Evolutionary conservation across 2,329 filamentous ascomycete genomes (phyloP), one percentile per base, ranked within the genome.

Genomic region (Fusarium udum): DNA sequence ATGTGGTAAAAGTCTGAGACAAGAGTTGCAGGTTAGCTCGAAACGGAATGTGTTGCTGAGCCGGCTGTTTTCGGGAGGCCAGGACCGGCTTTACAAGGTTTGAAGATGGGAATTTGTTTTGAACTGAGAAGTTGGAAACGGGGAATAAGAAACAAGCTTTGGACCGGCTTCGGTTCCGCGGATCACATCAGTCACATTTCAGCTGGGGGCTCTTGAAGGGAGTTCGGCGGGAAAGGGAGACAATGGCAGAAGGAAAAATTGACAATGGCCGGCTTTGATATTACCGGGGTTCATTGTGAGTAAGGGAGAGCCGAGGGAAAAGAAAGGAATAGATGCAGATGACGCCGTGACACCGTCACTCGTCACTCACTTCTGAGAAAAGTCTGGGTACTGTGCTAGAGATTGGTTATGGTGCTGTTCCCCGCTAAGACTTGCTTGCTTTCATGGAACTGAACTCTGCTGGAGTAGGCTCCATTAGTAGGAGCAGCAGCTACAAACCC

Each of bases 301-400:
- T 13, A 40, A 34, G 46, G 28, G 24, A 58, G 15, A 58, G 55
- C 62, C 59, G 69, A 75, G 69, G 62, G 62, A 65, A 69, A 36
- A 64, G 34, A 53, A 39, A 24, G 39, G 43, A 34, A 67, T 48
- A 55, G 66, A 56, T 40, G 60, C 36, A 61, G 58, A 77, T 77
- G 75, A 78, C 75, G 75, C 70, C 60, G 72, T 74, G 66, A 77
- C 75, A 76, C 67, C 75, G 77, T 78, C 75, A 77, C 67, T 55
- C 55, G 55, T 39, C 36, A 58, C 32, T 39, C 36, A 69, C 28
- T 46, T 52, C 36, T 39, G 57, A 48, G 42, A 67, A 65, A 67
- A 67, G 58, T 61, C 64, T 60, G 34, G 40, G 40, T 57, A 36
- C 28, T 24, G 45, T 49, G n/a, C 31, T 52, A 22, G 31, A 45